A percentile compares a stretch with the other conserved stretches of the same genome.
Conservation (phyloP, 805 yeast species). For the Jamesozyma gamospora region DNA sequence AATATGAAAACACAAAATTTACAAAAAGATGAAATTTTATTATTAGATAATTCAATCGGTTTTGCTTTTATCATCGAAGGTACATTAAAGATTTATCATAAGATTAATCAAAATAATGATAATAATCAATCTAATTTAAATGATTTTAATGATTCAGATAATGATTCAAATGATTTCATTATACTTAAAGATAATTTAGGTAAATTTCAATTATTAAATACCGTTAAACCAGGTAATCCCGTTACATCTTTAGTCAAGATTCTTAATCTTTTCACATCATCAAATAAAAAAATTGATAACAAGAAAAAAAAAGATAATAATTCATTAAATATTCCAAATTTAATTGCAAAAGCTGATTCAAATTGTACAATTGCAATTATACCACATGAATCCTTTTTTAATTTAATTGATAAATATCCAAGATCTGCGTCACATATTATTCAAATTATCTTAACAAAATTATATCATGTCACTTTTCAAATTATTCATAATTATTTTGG, state of each 20-base stretch:
- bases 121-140: neutral
- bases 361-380: slow-evolving; percentile 85
- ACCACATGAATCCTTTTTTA: slow-evolving; percentile 72
- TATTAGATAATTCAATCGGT: slow-evolving; percentile 67
- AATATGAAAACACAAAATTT: slow-evolving; percentile 84
- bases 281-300: neutral
- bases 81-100: slow-evolving; percentile 64
- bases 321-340: slow-evolving; percentile 21
- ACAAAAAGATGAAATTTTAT: slow-evolving; percentile 64
- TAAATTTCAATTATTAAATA: slow-evolving; percentile 65
- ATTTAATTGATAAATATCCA: slow-evolving; percentile 67
- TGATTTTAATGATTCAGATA: slow-evolving; percentile 8
- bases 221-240: slow-evolving; percentile 75
- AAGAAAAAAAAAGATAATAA: neutral
- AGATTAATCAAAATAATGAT: slow-evolving; percentile 31
- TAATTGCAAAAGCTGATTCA: slow-evolving; percentile 66
- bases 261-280: slow-evolving; percentile 55
- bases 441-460: slow-evolving; percentile 78
- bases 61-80: slow-evolving; percentile 93
- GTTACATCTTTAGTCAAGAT: slow-evolving; percentile 75
- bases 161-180: slow-evolving; percentile 13
- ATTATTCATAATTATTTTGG: slow-evolving; percentile 85
- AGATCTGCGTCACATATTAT: slow-evolving; percentile 88
- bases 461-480: slow-evolving; percentile 84
- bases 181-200: slow-evolving; percentile 21